A percentile compares a stretch with the other conserved stretches of the same genome.
phyloP scores from a whole-genome alignment of 2,329 filamentous ascomycete species.

The Talaromyces sp. region DNA sequence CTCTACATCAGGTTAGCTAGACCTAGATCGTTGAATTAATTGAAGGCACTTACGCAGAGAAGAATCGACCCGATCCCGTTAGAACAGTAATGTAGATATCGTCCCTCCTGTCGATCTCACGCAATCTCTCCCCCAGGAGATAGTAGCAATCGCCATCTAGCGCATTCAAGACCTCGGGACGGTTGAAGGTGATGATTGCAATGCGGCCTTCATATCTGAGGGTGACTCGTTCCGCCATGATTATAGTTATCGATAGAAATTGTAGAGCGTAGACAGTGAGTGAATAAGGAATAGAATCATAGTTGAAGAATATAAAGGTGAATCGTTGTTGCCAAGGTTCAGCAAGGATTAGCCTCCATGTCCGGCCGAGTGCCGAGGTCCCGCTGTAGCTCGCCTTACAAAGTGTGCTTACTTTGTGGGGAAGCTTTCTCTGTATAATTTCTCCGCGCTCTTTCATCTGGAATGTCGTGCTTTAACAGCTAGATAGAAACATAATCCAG shows the following conservation, averaged over 20 bases:
- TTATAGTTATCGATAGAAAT: no score
- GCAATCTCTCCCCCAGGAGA: constrained; percentile 66
- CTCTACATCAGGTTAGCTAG: constrained; percentile 1
- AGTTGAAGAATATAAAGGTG: background rate
- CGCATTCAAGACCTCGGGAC: constrained; percentile 83
- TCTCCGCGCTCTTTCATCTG: background rate
- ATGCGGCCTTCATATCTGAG: constrained; percentile 65
- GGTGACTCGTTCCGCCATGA: constrained; percentile 42
- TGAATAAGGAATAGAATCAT: background rate
- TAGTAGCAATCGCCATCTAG: constrained; percentile 71
- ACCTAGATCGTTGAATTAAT: background rate
- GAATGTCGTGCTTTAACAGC: background rate
- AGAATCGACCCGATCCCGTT: constrained; percentile 74
- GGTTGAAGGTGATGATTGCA: constrained; percentile 83
- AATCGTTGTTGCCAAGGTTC: background rate
- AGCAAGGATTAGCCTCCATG: background rate
- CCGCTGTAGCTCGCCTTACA: background rate
- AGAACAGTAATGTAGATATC: constrained; percentile 83
- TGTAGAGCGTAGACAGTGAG: no score
- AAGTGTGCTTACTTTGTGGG: background rate
- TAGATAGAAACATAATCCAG: background rate
- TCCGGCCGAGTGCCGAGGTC: background rate
- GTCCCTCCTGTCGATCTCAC: constrained; percentile 72
- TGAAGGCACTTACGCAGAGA: constrained; percentile 68
- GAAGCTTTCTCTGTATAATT: background rate